These are phyloP conservation scores for Colletotrichum higginsianum DNA, from an alignment of 2,329 filamentous ascomycete genomes.

Conservation along the genomic window DNA sequence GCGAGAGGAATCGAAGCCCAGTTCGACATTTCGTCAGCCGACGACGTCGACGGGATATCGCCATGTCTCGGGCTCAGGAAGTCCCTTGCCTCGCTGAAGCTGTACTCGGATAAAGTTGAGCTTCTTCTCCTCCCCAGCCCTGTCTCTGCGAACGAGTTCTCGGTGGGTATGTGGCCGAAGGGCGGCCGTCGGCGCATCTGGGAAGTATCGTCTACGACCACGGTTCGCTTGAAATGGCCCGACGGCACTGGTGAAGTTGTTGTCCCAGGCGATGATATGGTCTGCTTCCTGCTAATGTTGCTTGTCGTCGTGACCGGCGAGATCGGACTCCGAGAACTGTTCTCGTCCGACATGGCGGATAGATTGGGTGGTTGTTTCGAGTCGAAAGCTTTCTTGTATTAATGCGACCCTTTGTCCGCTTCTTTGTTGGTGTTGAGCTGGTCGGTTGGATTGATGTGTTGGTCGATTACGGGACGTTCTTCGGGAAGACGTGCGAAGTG, in stretches of 20 bases:
- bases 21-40: slow-evolving; percentile 60
- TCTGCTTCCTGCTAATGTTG: slow-evolving; percentile 40
- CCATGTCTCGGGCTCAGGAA: slow-evolving; percentile 70
- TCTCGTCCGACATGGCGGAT: slow-evolving; percentile 40
- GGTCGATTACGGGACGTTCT: neutral
- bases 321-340: slow-evolving; percentile 34
- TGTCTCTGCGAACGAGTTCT: slow-evolving; percentile 48
- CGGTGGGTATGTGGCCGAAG: slow-evolving; percentile 45
- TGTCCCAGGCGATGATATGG: slow-evolving; percentile 33
- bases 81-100: slow-evolving; percentile 78
- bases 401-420: neutral
- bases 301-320: slow-evolving; percentile 35
- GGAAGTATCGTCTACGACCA: slow-evolving; percentile 55
- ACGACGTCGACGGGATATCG: slow-evolving; percentile 23
- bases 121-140: slow-evolving; percentile 71
- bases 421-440: neutral
- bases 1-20: slow-evolving; percentile 87
- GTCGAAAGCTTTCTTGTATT: neutral
- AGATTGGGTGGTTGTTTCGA: neutral
- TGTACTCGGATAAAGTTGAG: slow-evolving; percentile 84
- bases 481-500: slow-evolving; percentile 27
- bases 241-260: slow-evolving; percentile 44
- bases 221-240: slow-evolving; percentile 59
- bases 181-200: slow-evolving; percentile 46
- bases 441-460: neutral